Conservation (phyloP, 306 rosid species). For the Bauhinia variegata region DNA sequence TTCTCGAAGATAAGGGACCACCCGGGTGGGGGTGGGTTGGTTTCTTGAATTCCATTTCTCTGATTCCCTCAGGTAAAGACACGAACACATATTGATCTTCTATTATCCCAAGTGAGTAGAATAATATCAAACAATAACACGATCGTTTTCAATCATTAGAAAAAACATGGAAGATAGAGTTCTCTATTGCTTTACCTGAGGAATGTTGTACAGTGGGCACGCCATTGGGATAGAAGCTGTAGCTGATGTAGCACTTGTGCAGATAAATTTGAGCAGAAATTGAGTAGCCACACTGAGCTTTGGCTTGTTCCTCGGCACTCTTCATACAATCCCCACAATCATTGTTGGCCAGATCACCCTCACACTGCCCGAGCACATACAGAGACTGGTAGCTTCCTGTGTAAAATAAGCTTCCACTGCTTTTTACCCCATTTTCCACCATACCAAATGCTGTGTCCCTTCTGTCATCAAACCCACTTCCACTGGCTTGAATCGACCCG, state of each 20-base stretch:
- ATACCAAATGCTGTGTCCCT: constrained; percentile 68
- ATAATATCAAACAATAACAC: no score
- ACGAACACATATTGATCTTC: neutral
- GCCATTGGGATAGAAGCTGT: constrained; percentile 77
- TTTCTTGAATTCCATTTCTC: neutral
- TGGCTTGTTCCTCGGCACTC: constrained; percentile 61
- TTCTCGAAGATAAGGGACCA: neutral
- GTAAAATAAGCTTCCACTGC: constrained; percentile 60
- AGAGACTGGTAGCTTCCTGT: constrained; percentile 69
- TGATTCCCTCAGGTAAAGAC: neutral
- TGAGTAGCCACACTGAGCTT: constrained; percentile 54
- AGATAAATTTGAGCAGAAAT: constrained; percentile 80
- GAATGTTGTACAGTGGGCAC: constrained; percentile 58
- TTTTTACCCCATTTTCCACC: constrained; percentile 65
- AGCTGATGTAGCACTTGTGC: constrained; percentile 72
- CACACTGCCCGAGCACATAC: constrained; percentile 88
- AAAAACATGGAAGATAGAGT: neutral
- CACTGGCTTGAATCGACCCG: constrained; percentile 48
- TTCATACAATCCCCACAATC: constrained; percentile 75
- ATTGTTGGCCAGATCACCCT: constrained; percentile 61
- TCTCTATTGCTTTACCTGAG: constrained; percentile 45
- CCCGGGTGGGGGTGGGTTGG: neutral
- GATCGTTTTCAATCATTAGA: neutral
- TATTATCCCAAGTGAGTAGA: no score
- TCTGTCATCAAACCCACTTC: constrained; percentile 60